Conservation (phyloP, 495 filamentous ascomycete genomes). For the Penicillium turbatum region DNA sequence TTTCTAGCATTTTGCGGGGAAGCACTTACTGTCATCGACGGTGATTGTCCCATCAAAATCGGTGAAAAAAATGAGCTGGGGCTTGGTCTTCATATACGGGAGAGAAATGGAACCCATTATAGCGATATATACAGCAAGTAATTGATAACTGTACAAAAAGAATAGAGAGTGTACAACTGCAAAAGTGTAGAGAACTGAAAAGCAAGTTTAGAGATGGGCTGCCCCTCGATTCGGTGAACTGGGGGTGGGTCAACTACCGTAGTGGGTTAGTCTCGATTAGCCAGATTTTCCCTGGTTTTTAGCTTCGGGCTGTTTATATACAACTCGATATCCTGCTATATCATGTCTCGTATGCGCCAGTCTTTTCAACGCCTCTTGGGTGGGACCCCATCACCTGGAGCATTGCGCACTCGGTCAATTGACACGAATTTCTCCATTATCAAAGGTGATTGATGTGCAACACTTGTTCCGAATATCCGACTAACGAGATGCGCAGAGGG, state of each 20-base stretch:
- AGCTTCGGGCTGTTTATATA: slow-evolving; percentile 4
- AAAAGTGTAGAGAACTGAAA: slow-evolving; percentile 1
- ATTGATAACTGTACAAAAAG: slow-evolving; percentile 3
- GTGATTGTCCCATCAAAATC: slow-evolving; percentile 98
- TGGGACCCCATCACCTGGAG: slow-evolving; percentile 11
- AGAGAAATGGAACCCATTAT: slow-evolving; percentile 38
- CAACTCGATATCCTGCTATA: background rate
- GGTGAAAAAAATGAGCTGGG: slow-evolving; percentile 92
- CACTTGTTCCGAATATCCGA: background rate
- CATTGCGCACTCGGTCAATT: slow-evolving; percentile 26
- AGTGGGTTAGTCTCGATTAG: slow-evolving; percentile 13
- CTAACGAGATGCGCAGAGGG: slow-evolving; percentile 41
- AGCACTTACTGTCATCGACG: slow-evolving; percentile 65
- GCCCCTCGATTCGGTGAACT: slow-evolving; percentile 17
- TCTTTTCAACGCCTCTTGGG: slow-evolving; percentile 36
- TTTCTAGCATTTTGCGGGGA: background rate
- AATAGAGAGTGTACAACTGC: background rate
- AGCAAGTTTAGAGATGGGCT: slow-evolving; percentile 3
- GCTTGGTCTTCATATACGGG: slow-evolving; percentile 56
- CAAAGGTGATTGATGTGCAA: slow-evolving; percentile 26
- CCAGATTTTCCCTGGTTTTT: slow-evolving; percentile 16
- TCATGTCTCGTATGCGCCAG: slow-evolving; percentile 40
- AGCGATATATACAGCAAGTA: slow-evolving; percentile 4
- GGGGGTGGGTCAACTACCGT: slow-evolving; percentile 11
- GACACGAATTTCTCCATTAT: slow-evolving; percentile 42